Percentiles rank a stretch among this genome's conserved stretches.
phyloP scores from a whole-genome alignment of 441 rosid species.

The Gossypium davidsonii region DNA sequence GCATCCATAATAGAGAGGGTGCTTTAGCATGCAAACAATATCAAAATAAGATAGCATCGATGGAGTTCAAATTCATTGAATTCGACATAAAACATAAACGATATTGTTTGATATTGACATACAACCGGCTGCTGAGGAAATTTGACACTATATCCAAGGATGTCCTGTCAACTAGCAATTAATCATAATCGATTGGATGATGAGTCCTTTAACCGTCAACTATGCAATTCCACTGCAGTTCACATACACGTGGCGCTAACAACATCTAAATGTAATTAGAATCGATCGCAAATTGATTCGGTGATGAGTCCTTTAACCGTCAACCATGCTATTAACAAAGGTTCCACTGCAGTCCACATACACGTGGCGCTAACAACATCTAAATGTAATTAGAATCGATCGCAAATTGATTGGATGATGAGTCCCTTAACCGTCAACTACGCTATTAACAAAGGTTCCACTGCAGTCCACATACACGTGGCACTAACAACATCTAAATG shows the following conservation, averaged over 20 bases:
- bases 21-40: neutral
- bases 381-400: slow-evolving; percentile 10
- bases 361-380: neutral
- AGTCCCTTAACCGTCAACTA: neutral
- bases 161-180: neutral
- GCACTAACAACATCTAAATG: neutral
- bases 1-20: neutral
- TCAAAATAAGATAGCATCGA: neutral
- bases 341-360: neutral
- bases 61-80: neutral
- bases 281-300: neutral
- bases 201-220: neutral
- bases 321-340: neutral
- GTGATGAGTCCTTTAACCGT: neutral
- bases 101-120: neutral
- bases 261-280: neutral
- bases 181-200: neutral
- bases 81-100: neutral
- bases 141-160: neutral
- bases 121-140: neutral
- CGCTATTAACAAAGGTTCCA: neutral
- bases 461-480: neutral
- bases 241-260: neutral
- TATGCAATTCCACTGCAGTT: neutral
- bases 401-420: neutral